Evolutionary conservation across 2,329 filamentous ascomycete genomes (phyloP), one percentile per base, ranked within the genome.

Genomic region (Colletotrichum caudatum): DNA sequence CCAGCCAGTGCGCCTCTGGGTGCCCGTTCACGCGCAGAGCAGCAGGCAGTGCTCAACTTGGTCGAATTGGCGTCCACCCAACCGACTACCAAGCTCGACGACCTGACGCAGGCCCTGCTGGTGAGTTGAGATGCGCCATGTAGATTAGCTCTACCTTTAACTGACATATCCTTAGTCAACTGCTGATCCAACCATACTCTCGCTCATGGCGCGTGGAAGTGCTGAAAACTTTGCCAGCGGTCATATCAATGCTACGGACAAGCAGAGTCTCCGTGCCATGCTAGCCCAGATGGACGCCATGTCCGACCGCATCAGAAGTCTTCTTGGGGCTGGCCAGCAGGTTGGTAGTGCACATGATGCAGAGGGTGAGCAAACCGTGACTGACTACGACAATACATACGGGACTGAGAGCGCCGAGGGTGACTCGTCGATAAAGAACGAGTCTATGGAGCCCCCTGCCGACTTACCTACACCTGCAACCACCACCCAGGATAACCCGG

Each of bases 41-140:
- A 92, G 77, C 91, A 93, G 77, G 87, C 90, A 54, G 91, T 90
- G 5, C 84, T 93, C 71, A 90, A 89, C 72, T 84, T 94, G 41
- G 84, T 87, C 56, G 86, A 88, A 73, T 82, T 93, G 59, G 84
- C 84, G 66, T 84, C 85, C 74, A 83, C 85, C 73, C 80, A 81
- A 64, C 59, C 59, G 8, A 84, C 86, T 33, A 82, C 88, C 61
- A 82, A 84, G 41, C 78, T 90, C 61, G 82, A 85, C 69, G 83
- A 83, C 61, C 85, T 93, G 69, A 84, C 91, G 64, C 84, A 88
- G 72, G 85, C 88, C 64, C 84, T 93, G 74, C 84, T 92, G 74
- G 91, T 93, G 83, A 84, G 90, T 87, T 74, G 68, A 64, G 26
- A 39, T 8, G 9, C 9, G 56, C 14, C 6, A 7, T 23, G 7